A percentile compares a stretch with the other conserved stretches of the same genome.
These are phyloP conservation scores for Umbelopsis sp. DNA, from an alignment of 371 early-diverging fungal genomes.

Conservation along the genomic window DNA sequence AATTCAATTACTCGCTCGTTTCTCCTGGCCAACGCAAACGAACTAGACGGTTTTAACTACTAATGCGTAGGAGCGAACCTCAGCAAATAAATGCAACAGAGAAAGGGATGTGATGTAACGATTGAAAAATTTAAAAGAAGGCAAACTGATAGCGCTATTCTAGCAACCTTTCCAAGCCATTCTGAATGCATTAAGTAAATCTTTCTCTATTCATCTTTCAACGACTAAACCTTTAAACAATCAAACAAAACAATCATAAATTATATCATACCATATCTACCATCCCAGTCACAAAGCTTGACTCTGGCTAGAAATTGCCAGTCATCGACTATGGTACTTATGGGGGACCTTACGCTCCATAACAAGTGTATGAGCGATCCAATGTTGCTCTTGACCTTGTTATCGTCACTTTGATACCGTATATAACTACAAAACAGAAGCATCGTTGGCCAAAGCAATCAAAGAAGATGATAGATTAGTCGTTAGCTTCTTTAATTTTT, in stretches of 20 bases:
- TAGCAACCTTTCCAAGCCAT: not conserved
- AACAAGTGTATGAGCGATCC: conserved; percentile 42
- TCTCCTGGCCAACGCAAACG: not conserved
- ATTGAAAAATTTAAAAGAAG: conserved; percentile 3
- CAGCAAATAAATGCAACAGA: not conserved
- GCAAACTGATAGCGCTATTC: too few relatives aligned
- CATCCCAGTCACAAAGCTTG: conserved; percentile 20
- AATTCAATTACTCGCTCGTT: not conserved
- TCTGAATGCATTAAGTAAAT: not conserved
- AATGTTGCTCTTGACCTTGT: conserved; percentile 40
- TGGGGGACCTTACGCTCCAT: conserved; percentile 42
- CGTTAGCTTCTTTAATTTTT: not conserved
- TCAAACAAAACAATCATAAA: not conserved
- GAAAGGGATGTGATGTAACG: not conserved
- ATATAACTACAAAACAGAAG: conserved; percentile 55
- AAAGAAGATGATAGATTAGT: conserved; percentile 31
- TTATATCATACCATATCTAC: not conserved
- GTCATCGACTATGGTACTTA: conserved; percentile 48
- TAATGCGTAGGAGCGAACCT: conserved; percentile 12
- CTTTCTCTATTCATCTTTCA: not conserved
- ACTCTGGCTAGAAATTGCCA: conserved; percentile 44
- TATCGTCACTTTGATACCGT: conserved; percentile 53
- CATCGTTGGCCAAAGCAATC: conserved; percentile 75
- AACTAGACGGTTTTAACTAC: not conserved
- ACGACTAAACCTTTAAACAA: not conserved